Percentiles rank a stretch among this genome's conserved stretches.
phyloP scores from a whole-genome alignment of 1,284 basidiomycete species.

The Vanrija sp. region DNA sequence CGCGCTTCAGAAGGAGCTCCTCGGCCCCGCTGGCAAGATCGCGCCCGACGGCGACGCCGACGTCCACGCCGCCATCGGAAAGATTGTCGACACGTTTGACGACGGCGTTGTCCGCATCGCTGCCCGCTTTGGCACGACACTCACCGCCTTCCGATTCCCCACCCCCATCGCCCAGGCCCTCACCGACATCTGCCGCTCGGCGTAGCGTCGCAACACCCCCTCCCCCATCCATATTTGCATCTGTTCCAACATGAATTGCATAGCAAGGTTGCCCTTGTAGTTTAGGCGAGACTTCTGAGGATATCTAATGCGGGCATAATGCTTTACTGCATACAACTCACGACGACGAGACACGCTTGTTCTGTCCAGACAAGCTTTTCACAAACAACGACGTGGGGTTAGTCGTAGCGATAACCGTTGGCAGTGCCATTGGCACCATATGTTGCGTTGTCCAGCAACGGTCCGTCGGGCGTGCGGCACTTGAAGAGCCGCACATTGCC shows the following conservation, averaged over 20 bases:
- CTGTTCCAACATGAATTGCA: conserved; percentile 10
- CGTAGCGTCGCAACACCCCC: neutral
- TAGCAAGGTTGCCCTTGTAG: conserved; percentile 2
- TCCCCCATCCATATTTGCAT: conserved; percentile 1
- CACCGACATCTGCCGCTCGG: conserved; percentile 29
- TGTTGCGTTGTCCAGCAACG: conserved; percentile 4
- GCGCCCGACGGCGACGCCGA: conserved; percentile 7
- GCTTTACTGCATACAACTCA: neutral
- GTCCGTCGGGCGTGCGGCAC: conserved; percentile 28
- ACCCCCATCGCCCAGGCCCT: conserved; percentile 27
- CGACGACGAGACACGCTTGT: no score
- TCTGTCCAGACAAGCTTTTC: no score
- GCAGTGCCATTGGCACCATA: neutral
- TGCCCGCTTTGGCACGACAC: conserved; percentile 32
- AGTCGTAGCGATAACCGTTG: conserved; percentile 10
- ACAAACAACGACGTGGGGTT: no score
- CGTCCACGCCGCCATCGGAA: conserved; percentile 2
- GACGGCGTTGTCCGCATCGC: conserved; percentile 26
- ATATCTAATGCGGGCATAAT: neutral
- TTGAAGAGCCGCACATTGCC: conserved; percentile 45
- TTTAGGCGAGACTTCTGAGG: neutral
- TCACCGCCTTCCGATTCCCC: conserved; percentile 40
- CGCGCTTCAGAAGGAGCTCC: conserved; percentile 23
- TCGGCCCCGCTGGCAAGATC: conserved; percentile 12
- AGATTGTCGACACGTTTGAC: conserved; percentile 20